These are phyloP conservation scores for Neonectria magnoliae DNA, from an alignment of 2,329 filamentous ascomycete genomes.

Conservation along the genomic window DNA sequence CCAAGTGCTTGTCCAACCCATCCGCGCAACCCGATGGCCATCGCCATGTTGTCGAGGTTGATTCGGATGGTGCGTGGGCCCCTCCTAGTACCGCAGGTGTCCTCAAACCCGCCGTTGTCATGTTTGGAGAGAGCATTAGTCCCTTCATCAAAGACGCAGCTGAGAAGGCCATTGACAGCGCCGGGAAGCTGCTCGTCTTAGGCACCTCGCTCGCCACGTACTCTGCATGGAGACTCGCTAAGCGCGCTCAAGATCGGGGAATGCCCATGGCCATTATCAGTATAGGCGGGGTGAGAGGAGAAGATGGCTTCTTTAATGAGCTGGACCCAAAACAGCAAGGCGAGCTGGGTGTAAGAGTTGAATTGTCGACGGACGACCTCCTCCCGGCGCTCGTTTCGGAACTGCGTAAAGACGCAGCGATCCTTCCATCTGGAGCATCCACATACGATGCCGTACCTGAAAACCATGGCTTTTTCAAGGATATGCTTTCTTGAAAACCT, in stretches of 20 bases:
- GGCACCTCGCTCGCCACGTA: constrained; percentile 95
- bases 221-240: constrained; percentile 90
- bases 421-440: constrained; percentile 17
- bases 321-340: constrained; percentile 63
- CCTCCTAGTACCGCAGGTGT: constrained; percentile 76
- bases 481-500: constrained; percentile 65
- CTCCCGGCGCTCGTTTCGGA: constrained; percentile 66
- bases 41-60: constrained; percentile 71
- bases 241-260: constrained; percentile 80
- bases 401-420: constrained; percentile 49
- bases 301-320: constrained; percentile 75
- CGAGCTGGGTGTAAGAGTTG: constrained; percentile 63
- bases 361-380: constrained; percentile 66
- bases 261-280: constrained; percentile 92
- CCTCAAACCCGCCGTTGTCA: constrained; percentile 91
- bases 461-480: constrained; percentile 60
- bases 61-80: constrained; percentile 83
- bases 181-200: constrained; percentile 79
- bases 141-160: constrained; percentile 76
- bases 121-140: constrained; percentile 94
- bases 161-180: constrained; percentile 81
- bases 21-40: constrained; percentile 65
- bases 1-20: constrained; percentile 76
- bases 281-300: constrained; percentile 82
- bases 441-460: constrained; percentile 25